Base-by-base conservation (phyloP, 768 basidiomycete species). In the Russula ochroleuca region DNA sequence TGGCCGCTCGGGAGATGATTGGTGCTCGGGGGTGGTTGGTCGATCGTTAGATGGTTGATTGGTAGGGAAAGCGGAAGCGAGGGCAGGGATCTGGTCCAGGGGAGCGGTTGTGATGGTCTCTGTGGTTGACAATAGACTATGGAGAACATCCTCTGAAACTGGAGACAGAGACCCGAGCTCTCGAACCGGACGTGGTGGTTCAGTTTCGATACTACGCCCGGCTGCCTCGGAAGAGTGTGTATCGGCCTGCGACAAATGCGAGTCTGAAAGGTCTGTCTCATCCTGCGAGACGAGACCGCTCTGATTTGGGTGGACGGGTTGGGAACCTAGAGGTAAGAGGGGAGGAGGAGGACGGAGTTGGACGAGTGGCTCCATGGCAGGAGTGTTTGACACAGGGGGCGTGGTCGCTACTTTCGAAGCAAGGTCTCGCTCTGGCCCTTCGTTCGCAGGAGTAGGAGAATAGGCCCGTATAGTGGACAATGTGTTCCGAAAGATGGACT, bases 141-240 rank as follows among this genome's bases (percentile, higher is more conserved):
- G 19, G 37, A 83, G 76, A 43, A 80, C 67, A 57, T 70, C 72
- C 43, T 75, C 74, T 48, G 88, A 87, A 15, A 78, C 75, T 2
- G 86, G 85, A n/a, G 86, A 87, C 43, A 87, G 72, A 21, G 84
- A 84, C 17, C 80, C 78, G 31, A 85, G 72, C 70, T 81, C 80
- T 62, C 80, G 76, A 54, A 59, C 51, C 35, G n/a, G 63, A 23
- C 40, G 54, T 35, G 57, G 17, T 11, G 28, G 17, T 41, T 38
- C 33, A 28, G 50, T 17, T 15, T 55, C 35, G 41, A 47, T 40
- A 60, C 9, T 25, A 23, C 10, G 28, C 19, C 40, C n/a, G 11
- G 3, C 45, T 31, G 21, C 52, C 33, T 33, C 54, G 13, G 51
- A 19, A 23, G 53, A 8, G 31, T 5, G 21, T 21, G 38, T 41